Evolutionary conservation across 1,139 yeast genomes (phyloP).

Genomic region (Yarrowia galli): DNA sequence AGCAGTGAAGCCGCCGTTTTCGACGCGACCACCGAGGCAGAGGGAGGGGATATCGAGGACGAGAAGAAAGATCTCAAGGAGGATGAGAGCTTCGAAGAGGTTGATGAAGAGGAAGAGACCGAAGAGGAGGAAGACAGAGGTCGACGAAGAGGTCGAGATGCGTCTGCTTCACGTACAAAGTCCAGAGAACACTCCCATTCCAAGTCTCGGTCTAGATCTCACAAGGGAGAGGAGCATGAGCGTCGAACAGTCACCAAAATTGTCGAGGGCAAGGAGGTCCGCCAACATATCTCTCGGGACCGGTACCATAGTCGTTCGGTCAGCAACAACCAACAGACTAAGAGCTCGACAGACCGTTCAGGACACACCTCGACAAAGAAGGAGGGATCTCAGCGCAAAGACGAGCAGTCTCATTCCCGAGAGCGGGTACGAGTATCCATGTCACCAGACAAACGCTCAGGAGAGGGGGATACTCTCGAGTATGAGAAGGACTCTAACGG

Average conservation of each 20-base stretch:
- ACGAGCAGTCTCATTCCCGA: conserved; percentile 26
- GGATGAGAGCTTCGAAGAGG: background rate
- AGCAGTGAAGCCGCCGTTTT: background rate
- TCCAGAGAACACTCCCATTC: conserved; percentile 27
- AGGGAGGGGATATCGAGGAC: conserved; percentile 11
- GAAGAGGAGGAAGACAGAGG: conserved; percentile 4
- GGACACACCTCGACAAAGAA: conserved; percentile 5
- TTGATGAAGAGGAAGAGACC: background rate
- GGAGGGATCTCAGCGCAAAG: conserved; percentile 5
- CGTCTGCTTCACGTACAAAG: background rate
- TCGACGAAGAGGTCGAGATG: background rate
- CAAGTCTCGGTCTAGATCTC: conserved; percentile 24
- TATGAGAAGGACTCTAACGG: conserved; percentile 1
- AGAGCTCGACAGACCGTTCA: background rate
- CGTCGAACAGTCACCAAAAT: background rate
- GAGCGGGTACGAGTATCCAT: conserved; percentile 4
- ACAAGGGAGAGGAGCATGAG: conserved; percentile 20
- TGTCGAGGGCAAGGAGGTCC: conserved; percentile 17
- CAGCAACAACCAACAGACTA: conserved; percentile 7
- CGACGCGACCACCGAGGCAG: conserved; percentile 18
- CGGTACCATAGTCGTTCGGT: conserved; percentile 15
- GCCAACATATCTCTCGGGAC: conserved; percentile 15
- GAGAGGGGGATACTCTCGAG: background rate
- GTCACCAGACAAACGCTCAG: background rate
- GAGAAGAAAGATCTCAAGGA: background rate